Conservation (phyloP, 805 yeast genomes). For the Schwanniomyces vanrijiae region DNA sequence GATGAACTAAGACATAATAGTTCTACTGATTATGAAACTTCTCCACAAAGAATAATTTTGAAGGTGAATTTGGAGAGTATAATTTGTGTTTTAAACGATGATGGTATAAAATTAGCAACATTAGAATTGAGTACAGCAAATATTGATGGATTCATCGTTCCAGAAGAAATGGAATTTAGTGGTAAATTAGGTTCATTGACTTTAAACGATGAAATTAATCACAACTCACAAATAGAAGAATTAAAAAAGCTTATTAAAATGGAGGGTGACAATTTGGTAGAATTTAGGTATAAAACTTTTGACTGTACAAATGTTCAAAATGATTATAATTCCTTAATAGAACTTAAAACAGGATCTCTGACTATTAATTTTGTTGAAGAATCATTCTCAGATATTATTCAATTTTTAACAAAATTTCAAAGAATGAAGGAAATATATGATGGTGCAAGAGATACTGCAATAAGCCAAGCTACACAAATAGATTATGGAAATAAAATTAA, state of each 20-base stretch:
- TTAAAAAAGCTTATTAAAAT: constrained; percentile 70
- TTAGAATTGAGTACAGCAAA: constrained; percentile 72
- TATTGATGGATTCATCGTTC: constrained; percentile 62
- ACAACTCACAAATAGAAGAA: constrained; percentile 57
- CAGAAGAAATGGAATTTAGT: constrained; percentile 72
- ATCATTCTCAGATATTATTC: constrained; percentile 66
- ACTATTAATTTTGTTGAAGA: constrained; percentile 78
- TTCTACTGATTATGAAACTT: constrained; percentile 50
- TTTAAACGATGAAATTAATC: constrained; percentile 72
- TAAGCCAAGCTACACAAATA: constrained; percentile 72
- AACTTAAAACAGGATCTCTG: constrained; percentile 73
- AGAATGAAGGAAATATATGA: constrained; percentile 90
- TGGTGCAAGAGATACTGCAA: constrained; percentile 82
- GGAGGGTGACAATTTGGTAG: constrained; percentile 80
- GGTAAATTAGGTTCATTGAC: constrained; percentile 78
- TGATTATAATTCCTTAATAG: constrained; percentile 55
- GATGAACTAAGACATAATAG: constrained; percentile 70
- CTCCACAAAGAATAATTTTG: constrained; percentile 77
- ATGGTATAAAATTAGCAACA: constrained; percentile 78
- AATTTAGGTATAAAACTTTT: constrained; percentile 79
- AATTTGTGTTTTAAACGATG: constrained; percentile 75
- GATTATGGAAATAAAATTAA: constrained; percentile 61
- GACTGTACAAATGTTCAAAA: constrained; percentile 50
- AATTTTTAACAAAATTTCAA: constrained; percentile 71
- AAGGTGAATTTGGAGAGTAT: constrained; percentile 70